These are phyloP conservation scores for Fagopyrum homotropicum DNA, from an alignment of 148 eudicot genomes.

Conservation along the genomic window DNA sequence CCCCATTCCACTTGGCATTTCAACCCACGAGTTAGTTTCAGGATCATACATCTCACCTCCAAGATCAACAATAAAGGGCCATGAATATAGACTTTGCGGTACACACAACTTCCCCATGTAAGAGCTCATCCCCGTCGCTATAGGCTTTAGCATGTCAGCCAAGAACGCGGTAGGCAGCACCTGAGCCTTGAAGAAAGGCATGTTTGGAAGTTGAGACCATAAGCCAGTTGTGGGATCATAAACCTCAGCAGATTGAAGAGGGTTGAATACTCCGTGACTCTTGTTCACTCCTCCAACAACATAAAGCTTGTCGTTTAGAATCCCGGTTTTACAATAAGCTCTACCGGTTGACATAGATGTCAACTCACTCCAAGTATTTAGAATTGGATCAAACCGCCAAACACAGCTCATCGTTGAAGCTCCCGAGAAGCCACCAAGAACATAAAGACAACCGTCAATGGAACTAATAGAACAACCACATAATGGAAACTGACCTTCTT, in stretches of 20 bases:
- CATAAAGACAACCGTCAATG: constrained; percentile 75
- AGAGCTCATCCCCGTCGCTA: constrained; percentile 94
- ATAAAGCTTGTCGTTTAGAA: constrained; percentile 67
- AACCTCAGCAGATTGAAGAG: constrained; percentile 89
- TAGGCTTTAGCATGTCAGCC: constrained; percentile 88
- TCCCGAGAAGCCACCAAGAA: constrained; percentile 67
- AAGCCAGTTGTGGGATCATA: constrained; percentile 62
- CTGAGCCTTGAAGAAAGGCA: constrained; percentile 96
- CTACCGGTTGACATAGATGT: constrained; percentile 66
- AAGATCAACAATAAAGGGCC: constrained; percentile 98
- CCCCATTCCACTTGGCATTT: constrained; percentile 97
- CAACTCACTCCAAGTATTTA: constrained; percentile 65
- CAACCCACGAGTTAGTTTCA: constrained; percentile 69
- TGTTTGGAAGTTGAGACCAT: constrained; percentile 83
- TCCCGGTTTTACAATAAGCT: constrained; percentile 86
- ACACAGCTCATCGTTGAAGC: constrained; percentile 63
- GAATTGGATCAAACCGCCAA: constrained; percentile 70
- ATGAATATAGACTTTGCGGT: constrained; percentile 90
- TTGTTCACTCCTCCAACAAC: constrained; percentile 92
- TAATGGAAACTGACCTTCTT: constrained; percentile 46
- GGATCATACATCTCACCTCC: constrained; percentile 99
- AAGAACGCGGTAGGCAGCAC: constrained; percentile 79
- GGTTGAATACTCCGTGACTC: constrained; percentile 62
- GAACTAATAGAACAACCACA: constrained; percentile 87
- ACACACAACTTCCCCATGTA: constrained; percentile 81